These are phyloP conservation scores for Dipodascus albidus DNA, from an alignment of 805 yeast species.

Conservation along the genomic window DNA sequence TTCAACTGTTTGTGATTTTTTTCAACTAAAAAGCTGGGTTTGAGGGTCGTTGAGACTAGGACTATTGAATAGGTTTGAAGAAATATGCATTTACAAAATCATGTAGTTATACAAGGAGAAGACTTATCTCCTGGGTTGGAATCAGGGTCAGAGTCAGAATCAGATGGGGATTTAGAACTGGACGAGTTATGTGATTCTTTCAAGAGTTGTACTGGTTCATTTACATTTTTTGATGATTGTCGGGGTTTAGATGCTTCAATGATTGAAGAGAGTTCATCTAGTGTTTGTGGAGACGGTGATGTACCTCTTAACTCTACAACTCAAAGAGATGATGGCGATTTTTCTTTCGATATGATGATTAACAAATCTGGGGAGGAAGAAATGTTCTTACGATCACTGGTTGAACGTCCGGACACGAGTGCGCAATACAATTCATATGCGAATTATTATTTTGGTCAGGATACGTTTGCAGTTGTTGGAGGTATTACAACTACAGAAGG, in stretches of 20 bases:
- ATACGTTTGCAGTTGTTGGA: not conserved
- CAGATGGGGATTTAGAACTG: not conserved
- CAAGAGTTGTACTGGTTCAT: too few species aligned
- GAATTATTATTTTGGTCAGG: not conserved
- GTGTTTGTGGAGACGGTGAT: not conserved
- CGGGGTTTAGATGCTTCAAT: too few species aligned
- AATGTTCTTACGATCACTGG: not conserved
- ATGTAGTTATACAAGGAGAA: not conserved
- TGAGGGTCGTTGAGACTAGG: too few species aligned
- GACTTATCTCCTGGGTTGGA: not conserved
- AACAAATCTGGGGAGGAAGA: slow-evolving; percentile 3
- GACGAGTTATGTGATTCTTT: not conserved
- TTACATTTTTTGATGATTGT: not conserved
- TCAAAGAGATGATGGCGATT: too few species aligned
- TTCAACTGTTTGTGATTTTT: too few species aligned
- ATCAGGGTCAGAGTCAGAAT: not conserved
- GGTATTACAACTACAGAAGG: not conserved
- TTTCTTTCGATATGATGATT: not conserved
- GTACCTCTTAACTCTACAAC: too few species aligned
- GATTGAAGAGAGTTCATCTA: not conserved
- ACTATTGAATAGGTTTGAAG: too few species aligned
- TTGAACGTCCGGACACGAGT: not conserved
- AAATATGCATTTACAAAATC: too few species aligned
- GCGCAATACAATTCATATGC: not conserved
- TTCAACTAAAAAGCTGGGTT: too few species aligned